phyloP scores from a whole-genome alignment of 805 yeast genomes.

The Saturnispora dispora region DNA sequence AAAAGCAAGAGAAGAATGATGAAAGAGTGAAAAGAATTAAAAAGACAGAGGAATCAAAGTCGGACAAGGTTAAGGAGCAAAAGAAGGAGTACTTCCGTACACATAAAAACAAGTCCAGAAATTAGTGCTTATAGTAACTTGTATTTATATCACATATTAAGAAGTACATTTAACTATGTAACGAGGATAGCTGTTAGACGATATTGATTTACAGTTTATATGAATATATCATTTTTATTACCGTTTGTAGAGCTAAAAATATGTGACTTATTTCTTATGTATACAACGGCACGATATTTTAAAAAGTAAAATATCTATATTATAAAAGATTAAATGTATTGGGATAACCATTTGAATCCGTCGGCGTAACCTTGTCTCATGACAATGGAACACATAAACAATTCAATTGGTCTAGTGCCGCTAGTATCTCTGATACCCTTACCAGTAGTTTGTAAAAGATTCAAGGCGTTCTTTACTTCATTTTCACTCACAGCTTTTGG shows the following conservation, averaged over 20 bases:
- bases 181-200: background rate
- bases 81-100: slow-evolving; percentile 79
- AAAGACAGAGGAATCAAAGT: slow-evolving; percentile 59
- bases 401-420: slow-evolving; percentile 83
- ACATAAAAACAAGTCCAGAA: slow-evolving; percentile 24
- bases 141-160: background rate
- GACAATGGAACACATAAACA: slow-evolving; percentile 95
- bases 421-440: slow-evolving; percentile 64
- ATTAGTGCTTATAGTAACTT: background rate
- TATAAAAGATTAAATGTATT: slow-evolving; percentile 54
- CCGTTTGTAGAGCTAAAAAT: background rate
- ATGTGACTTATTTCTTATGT: background rate
- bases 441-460: slow-evolving; percentile 85
- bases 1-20: slow-evolving; percentile 66
- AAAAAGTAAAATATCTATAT: background rate
- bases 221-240: too few relatives aligned
- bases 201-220: too few relatives aligned
- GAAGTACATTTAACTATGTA: background rate
- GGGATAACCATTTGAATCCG: slow-evolving; percentile 97
- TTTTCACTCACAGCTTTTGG: slow-evolving; percentile 92
- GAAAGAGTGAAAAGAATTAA: slow-evolving; percentile 68
- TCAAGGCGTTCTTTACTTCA: slow-evolving; percentile 84
- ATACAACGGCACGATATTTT: background rate
- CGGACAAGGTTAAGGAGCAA: slow-evolving; percentile 70
- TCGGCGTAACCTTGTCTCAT: slow-evolving; percentile 99